Conservation (phyloP, 192 early-diverging fungal species). For the Umbelopsis isabellina region DNA sequence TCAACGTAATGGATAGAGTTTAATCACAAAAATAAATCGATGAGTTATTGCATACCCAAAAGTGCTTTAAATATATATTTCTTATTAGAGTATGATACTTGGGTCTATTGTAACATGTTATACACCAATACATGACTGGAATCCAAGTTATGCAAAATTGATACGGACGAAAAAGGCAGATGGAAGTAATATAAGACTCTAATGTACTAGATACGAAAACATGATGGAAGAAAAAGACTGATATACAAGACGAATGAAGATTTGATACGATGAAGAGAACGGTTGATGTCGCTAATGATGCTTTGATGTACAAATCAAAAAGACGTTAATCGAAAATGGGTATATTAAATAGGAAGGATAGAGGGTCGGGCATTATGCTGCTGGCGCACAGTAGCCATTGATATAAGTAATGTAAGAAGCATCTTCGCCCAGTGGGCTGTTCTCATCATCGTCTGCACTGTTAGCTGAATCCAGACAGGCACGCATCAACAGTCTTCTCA, state of each 20-base stretch:
- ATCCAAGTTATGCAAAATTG: not conserved
- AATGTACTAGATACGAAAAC: slow-evolving; percentile 6
- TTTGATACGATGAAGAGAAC: not conserved
- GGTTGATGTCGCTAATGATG: not conserved
- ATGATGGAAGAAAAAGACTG: not conserved
- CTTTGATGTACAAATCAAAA: not conserved
- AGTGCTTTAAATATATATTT: too few relatives aligned
- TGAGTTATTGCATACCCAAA: too few relatives aligned
- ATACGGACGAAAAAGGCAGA: not conserved
- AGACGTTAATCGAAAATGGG: not conserved
- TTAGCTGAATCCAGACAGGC: slow-evolving; percentile 34
- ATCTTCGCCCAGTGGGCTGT: slow-evolving; percentile 17
- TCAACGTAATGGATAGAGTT: too few relatives aligned
- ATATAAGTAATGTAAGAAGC: slow-evolving; percentile 23
- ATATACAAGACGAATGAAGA: slow-evolving; percentile 10
- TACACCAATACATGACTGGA: not conserved
- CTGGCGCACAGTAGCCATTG: slow-evolving; percentile 39
- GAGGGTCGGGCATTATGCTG: slow-evolving; percentile 24
- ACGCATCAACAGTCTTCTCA: slow-evolving; percentile 33
- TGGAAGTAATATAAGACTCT: not conserved
- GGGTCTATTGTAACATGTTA: slow-evolving; percentile 15
- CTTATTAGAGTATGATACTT: not conserved
- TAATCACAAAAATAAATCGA: too few relatives aligned
- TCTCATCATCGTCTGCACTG: not conserved
- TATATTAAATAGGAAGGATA: slow-evolving; percentile 3